Evolutionary conservation across 164 flowering plant genomes (phyloP), one percentile per base, ranked within the genome.

Genomic region (Dillenia turbinata): DNA sequence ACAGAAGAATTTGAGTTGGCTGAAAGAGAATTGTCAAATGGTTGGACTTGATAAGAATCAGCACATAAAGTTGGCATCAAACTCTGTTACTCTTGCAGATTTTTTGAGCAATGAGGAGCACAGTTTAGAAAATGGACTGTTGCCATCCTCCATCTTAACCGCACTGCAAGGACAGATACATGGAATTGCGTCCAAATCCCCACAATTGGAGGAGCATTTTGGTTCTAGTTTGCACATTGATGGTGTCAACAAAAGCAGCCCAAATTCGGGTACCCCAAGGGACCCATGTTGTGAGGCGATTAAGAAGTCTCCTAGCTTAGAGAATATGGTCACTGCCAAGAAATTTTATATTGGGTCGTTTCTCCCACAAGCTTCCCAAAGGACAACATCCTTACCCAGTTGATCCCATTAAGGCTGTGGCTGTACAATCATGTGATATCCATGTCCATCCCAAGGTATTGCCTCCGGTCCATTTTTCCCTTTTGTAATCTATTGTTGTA

Each of bases 351-450:
- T 46, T 26, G 70, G 72, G 1, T 59, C 75, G 46, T 68, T 77
- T 44, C 68, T 75, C 59, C 73, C 79, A 5, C 50, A 56, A 48
- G 66, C 81, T 47, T 71, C 71, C 33, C 75, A 73, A 62, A 73
- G 81, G 62, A 75, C 79, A 49, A 71, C 66, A 10, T 78, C 81
- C 46, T 75, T 80, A 16, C 40, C 81, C 84, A 11, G 84, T 77
- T 59, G 81, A 77, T 69, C 77, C 84, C 19, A 70, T 77, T 73
- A 70, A 75, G 40, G 7, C 40, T 33, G 40, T 33, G 40, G 40
- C 40, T 33, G 40, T 33, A 33, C 40, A 33, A 33, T 33, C 40
- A 33, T 33, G 40, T 33, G 40, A 33, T 33, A 5, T 33, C 4
- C 40, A 33, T 33, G 40, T 33, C 40, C 40, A 4, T 33, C 7